Evolutionary conservation across 805 yeast species (phyloP).

Genomic region (Debaryomyces castellii): DNA sequence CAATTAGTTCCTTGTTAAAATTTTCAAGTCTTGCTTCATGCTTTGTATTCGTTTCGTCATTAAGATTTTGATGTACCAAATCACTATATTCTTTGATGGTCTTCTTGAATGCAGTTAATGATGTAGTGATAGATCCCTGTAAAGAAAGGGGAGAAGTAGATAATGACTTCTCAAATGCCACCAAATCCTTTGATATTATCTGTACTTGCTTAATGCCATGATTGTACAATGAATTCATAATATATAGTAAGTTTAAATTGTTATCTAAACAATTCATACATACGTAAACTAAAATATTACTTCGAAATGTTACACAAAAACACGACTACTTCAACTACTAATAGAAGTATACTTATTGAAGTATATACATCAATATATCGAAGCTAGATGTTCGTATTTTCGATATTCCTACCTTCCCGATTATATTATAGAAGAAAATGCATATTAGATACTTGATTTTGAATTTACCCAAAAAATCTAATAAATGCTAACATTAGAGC

Average conservation of each 20-base stretch:
- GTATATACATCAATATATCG: too few relatives aligned
- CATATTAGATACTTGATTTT: background rate
- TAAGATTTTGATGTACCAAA: constrained; percentile 57
- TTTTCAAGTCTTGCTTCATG: constrained; percentile 52
- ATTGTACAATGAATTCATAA: constrained; percentile 79
- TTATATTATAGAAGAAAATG: background rate
- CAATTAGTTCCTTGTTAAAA: constrained; percentile 49
- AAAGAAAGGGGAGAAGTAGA: constrained; percentile 71
- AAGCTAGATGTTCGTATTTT: too few relatives aligned
- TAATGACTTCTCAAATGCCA: constrained; percentile 62
- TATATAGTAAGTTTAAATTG: background rate
- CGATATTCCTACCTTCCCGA: background rate
- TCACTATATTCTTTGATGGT: constrained; percentile 70
- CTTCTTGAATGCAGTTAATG: constrained; percentile 70
- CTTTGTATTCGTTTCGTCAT: constrained; percentile 53
- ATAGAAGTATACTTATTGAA: background rate
- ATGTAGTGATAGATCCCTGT: constrained; percentile 77
- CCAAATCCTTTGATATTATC: constrained; percentile 66
- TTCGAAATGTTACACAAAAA: constrained; percentile 5
- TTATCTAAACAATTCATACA: background rate
- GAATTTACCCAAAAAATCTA: constrained; percentile 60
- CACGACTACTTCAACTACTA: background rate
- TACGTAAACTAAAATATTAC: background rate
- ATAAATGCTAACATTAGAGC: constrained; percentile 92
- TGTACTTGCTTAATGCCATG: constrained; percentile 87